Base-by-base conservation (phyloP, 2,329 filamentous ascomycete species). In the Penicillium polonicum region DNA sequence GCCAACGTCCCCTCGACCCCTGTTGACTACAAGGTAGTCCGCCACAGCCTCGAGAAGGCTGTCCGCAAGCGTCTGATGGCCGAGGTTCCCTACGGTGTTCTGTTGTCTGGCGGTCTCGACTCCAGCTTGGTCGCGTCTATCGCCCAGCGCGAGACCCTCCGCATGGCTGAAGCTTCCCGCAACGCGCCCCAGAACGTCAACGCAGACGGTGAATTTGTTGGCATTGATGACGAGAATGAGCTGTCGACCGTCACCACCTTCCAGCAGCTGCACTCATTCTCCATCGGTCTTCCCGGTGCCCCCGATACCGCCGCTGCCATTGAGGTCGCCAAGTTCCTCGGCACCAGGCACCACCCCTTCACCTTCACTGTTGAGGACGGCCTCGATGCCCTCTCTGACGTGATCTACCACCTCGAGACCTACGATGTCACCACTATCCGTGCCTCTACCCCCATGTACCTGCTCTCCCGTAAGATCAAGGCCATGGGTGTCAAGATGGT, bases 401-500 rank as follows among this genome's bases (percentile, higher is more conserved):
- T 99, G 73, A 97, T 99, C 74, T 97, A 89, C 81, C 94, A 99
- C 79, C 86, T 99, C 60, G 94, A 99, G 82, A 91, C 91, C 15
- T 99, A 94, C 79, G 94, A 99, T 75, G 94, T 99, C 27, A 99
- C 94, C 52, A 99, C 94, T 3, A 97, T 99, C 74, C 92, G 94
- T 73, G 94, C 94, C 55, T 97, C 93, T 12, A 99, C 94, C 12
- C 94, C 94, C 65, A 99, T 99, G 94, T 99, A 97, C 80, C 82
- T 99, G 63, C 85, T 99, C 48, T 94, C 91, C 61, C 88, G 95
- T 75, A 99, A 99, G 83, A 99, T 99, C 83, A 99, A 99, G 84
- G 94, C 92, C 36, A 93, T 97, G 88, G 94, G 94, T 63, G 90
- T 99, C 73, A 99, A 99, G 86, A 99, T 99, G 94, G 94, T 99